Evolutionary conservation across 2,329 filamentous ascomycete species (phyloP), one percentile per base, ranked within the genome.

Genomic region (Trichoderma asperellum): DNA sequence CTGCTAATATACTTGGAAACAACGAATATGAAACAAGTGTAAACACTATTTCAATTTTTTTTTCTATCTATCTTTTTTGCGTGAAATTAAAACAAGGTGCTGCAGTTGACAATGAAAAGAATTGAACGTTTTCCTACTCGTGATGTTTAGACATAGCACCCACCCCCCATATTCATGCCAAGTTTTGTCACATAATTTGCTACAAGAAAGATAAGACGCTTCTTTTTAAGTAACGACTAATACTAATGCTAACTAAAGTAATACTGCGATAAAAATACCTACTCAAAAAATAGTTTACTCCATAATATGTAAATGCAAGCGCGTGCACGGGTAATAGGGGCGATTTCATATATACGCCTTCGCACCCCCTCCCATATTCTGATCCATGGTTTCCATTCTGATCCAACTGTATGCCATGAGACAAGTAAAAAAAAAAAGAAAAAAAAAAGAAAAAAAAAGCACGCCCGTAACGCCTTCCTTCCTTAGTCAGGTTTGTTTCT

Each of bases 331-430:
- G 35, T 52, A 43, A 1, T 56, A 27, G 49, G 21, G 8, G 60
- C 18, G 34, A 5, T 7, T 43, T 8, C 10, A 55, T 34, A 27
- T 43, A 43, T 18, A n/a, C 40, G 18, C 11, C 57, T 10, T 55
- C 18, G 32, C 53, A 14, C 10, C 14, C 29, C 52, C 18, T 37
- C 12, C 37, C 37, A 34, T 34, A 49, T 35, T 43, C 63, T 66
- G 53, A 35, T 58, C 61, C 55, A 64, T 55, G 8, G 37, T 35
- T 57, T 24, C 57, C 53, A 66, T 66, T 66, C 63, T 66, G 63
- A 47, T 58, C 53, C 53, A 58, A 58, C 27, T n/a, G 49, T 35
- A 64, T 29, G 27, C 35, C 49, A 55, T 5, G 55, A n/a, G 18
- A 62, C 35, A 2, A 12, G 24, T 3, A 24, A 24, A 24, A 24